Percentiles rank a stretch among this genome's conserved stretches.
Evolutionary conservation across 1,139 yeast genomes (phyloP).

Genomic region (Keqinozyma sinolaborantium): DNA sequence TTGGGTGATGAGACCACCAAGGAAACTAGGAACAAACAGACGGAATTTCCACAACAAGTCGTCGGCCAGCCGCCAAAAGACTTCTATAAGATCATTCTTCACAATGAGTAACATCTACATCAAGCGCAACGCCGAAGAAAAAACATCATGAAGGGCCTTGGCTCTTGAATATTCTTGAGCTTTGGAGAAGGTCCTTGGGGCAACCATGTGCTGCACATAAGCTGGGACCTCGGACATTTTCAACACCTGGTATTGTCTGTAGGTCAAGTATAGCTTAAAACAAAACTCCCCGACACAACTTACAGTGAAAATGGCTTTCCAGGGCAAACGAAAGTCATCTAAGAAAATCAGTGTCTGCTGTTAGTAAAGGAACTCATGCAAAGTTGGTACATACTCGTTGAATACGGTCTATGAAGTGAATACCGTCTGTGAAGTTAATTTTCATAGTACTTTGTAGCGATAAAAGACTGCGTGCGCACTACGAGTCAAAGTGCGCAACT

Average conservation of each 20-base stretch:
- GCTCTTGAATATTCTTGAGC: conserved; percentile 80
- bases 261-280: conserved; percentile 70
- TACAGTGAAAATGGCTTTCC: conserved; percentile 75
- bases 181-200: conserved; percentile 69
- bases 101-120: conserved; percentile 56
- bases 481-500: too few species aligned
- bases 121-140: conserved; percentile 50
- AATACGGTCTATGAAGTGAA: too few species aligned
- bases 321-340: conserved; percentile 56
- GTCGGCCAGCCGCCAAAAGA: conserved; percentile 60
- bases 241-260: conserved; percentile 74
- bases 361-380: too few species aligned
- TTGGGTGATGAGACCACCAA: conserved; percentile 60
- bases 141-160: conserved; percentile 68
- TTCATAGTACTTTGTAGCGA: too few species aligned
- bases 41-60: conserved; percentile 26
- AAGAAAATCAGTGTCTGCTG: conserved; percentile 26
- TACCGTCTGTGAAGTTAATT: too few species aligned
- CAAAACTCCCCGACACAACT: conserved; percentile 71
- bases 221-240: conserved; percentile 54
- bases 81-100: conserved; percentile 63
- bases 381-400: too few species aligned
- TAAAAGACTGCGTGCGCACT: too few species aligned
- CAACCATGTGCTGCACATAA: conserved; percentile 61
- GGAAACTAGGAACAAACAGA: conserved; percentile 36